Base-by-base conservation (phyloP, 2,329 filamentous ascomycete genomes). In the Epichloe festucae region DNA sequence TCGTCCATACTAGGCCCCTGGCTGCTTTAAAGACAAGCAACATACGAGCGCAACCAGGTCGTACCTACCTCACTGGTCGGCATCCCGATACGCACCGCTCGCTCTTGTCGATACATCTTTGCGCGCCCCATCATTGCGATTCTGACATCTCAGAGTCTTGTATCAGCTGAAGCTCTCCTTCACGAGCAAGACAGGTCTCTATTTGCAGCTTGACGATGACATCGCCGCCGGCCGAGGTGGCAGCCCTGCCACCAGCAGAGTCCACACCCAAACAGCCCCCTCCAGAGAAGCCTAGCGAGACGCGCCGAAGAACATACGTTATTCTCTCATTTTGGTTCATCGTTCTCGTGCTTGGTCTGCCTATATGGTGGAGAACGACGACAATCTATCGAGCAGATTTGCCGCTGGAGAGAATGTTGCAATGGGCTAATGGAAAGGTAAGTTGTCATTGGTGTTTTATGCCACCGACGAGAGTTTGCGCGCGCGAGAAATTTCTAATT, bases 321-420 rank as follows among this genome's bases (percentile, higher is more conserved):
- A 82, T 98, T 55, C 66, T 87, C 55, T 91, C 91, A 8, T 97
- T 96, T 68, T 98, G 93, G 93, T 73, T 82, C 5, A 81, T 97
- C 39, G 87, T 95, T 6, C 65, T 95, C 6, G 77, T 85, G 34
- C 70, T 98, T 5, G 93, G 93, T 3, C 67, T 98, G 57, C 93
- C 93, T 52, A 84, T 95, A 78, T 98, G 93, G 93, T 94, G 89
- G 82, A 83, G 82, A 66, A 97, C 93, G 0, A 98, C 93, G 4
- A 85, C 87, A 0, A 95, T 97, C 51, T 90, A 95, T 67, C 81
- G 93, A 51, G 90, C 91, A 12, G 77, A 82, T 44, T 72, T 98
- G 59, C 93, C 93, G 5, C 68, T 96, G 58, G 78, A 85, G 63
- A 78, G 83, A 51, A 98, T 98, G 93, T 17, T 86, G 58, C 79